Conservation (phyloP, 371 early-diverging fungal genomes). For the Actinomucor elegans region DNA sequence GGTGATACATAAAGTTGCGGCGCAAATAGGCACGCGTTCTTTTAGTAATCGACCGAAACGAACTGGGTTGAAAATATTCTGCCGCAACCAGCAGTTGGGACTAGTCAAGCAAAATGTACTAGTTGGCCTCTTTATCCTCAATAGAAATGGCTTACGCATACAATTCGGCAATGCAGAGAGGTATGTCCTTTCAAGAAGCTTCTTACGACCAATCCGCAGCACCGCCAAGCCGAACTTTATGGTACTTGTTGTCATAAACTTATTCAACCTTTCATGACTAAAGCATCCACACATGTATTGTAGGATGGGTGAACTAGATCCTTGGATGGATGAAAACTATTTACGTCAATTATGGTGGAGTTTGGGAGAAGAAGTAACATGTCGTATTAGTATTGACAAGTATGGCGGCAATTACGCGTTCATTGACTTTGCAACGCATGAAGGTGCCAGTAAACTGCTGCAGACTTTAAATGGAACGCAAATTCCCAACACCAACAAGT, state of each 20-base stretch:
- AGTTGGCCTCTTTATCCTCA: too few species aligned
- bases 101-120: too few species aligned
- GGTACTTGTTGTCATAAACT: not conserved
- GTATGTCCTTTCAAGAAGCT: not conserved
- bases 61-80: too few species aligned
- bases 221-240: constrained; percentile 12
- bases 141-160: constrained; percentile 1
- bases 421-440: constrained; percentile 58
- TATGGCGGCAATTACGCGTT: constrained; percentile 61
- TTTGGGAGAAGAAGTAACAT: constrained; percentile 60
- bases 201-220: not conserved
- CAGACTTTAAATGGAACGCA: constrained; percentile 63
- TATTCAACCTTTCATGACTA: not conserved
- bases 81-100: too few species aligned
- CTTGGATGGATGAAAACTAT: constrained; percentile 82
- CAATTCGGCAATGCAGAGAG: not conserved
- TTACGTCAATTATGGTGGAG: constrained; percentile 65
- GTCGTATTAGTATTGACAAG: constrained; percentile 19
- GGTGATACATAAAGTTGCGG: too few species aligned
- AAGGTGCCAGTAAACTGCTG: constrained; percentile 65
- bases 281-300: too few species aligned
- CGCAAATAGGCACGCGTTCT: too few species aligned
- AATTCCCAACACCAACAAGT: constrained; percentile 74
- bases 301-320: constrained; percentile 78
- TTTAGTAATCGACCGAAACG: too few species aligned